Conservation (phyloP, 257 asterid genomes). For the Solanum sejunctum region DNA sequence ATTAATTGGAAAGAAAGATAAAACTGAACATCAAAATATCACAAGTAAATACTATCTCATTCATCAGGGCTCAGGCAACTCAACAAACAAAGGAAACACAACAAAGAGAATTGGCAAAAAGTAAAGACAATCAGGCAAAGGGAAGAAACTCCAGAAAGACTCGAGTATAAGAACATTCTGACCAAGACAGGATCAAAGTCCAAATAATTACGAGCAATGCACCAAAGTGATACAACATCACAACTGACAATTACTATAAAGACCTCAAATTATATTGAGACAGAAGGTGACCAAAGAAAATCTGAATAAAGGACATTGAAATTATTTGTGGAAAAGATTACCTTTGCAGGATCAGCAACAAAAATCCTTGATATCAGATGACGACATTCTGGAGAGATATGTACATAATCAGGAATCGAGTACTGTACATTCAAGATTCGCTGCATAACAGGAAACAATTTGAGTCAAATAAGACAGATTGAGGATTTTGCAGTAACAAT, state of each 20-base stretch:
- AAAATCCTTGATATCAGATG: slow-evolving; percentile 86
- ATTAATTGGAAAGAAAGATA: not conserved
- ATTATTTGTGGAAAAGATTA: slow-evolving; percentile 1
- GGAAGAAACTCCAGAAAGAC: not conserved
- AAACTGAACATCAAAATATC: not conserved
- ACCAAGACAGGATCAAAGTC: not conserved
- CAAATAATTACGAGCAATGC: not conserved
- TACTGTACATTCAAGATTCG: slow-evolving; percentile 86
- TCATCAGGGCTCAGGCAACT: not conserved
- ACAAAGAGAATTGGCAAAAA: not conserved
- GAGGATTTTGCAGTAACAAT: not conserved
- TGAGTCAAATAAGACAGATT: slow-evolving; percentile 2
- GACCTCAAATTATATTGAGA: not conserved
- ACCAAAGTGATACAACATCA: not conserved
- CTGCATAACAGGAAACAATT: slow-evolving; percentile 27
- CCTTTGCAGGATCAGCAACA: slow-evolving; percentile 93
- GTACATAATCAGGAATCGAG: slow-evolving; percentile 91
- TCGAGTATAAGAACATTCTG: not conserved
- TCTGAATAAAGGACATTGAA: not conserved
- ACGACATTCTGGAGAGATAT: slow-evolving; percentile 81
- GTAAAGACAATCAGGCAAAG: not conserved
- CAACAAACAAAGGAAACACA: not conserved
- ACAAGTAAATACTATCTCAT: not conserved
- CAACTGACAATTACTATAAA: not conserved
- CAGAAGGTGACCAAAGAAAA: not conserved